Evolutionary conservation across 768 basidiomycete species (phyloP), one percentile per base, ranked within the genome.

Genomic region (Rhizopogon vinicolor): DNA sequence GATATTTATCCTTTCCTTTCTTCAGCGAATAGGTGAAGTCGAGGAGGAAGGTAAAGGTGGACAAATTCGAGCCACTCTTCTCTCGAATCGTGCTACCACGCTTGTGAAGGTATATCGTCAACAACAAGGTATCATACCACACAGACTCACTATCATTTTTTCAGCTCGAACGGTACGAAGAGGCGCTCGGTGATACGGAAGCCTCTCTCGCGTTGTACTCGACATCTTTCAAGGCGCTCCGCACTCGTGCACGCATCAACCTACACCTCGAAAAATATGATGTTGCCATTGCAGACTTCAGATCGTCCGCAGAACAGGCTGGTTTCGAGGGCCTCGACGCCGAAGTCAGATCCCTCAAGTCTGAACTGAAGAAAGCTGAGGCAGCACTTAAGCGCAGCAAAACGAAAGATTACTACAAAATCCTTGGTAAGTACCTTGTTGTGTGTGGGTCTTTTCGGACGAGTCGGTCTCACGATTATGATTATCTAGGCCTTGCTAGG

Each of bases 331-430:
- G 80, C 19, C 78, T 76, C 33, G 86, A 84, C 3, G 75, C 71
- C 0, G 91, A 93, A 60, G 78, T 83, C 31, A 76, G 83, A 9
- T 75, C 80, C 19, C 75, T 93, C 49, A 79, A 74, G 54, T 61
- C 65, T 0, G 92, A 95, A 64, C 75, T 93, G 41, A 85, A 82
- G 69, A 89, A 91, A 68, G 91, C 91, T 0, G 91, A 95, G 70
- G 82, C 81, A 3, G 85, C 81, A 51, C 73, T 93, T 59, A 93
- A 93, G 78, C 75, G 87, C 60, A 91, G 89, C 73, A 93, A 94
- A 76, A 86, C 88, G 53, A 93, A 93, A 72, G 92, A 94, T 64
- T 91, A 91, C 65, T 91, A 90, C 68, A 89, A 90, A 73, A 91
- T 91, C 61, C 76, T 91, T 14, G 78, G 75, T 70, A 45, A 16